Conservation (phyloP, 129 eudicot genomes). For the Lactuca saligna region DNA sequence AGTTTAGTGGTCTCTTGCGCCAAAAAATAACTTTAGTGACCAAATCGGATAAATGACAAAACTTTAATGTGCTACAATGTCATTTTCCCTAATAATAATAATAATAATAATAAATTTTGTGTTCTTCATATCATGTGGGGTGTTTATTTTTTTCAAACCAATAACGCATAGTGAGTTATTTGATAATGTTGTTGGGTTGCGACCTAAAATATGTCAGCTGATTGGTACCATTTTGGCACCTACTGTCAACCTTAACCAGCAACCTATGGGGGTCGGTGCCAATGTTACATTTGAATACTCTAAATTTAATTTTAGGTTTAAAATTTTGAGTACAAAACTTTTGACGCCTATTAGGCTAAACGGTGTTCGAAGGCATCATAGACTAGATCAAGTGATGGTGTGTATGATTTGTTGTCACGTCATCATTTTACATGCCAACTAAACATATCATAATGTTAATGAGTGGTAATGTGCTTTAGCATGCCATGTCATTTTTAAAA, state of each 20-base stretch:
- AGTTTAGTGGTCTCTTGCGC: too few species aligned
- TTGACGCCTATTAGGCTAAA: not conserved
- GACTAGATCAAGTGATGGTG: too few species aligned
- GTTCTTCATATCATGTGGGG: slow-evolving; percentile 9
- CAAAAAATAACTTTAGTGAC: too few species aligned
- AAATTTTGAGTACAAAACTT: slow-evolving; percentile 12
- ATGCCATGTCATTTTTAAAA: too few species aligned
- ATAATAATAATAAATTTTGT: not conserved
- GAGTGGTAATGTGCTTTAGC: too few species aligned
- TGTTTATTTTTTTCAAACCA: not conserved
- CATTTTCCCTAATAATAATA: too few species aligned
- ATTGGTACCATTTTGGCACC: slow-evolving; percentile 11
- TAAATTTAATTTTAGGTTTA: slow-evolving; percentile 4
- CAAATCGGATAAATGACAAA: too few species aligned
- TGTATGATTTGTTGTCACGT: too few species aligned
- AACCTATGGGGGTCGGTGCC: slow-evolving; percentile 8
- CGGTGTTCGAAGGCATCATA: too few species aligned
- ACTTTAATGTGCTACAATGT: too few species aligned
- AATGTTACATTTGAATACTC: slow-evolving; percentile 12
- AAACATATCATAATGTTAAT: too few species aligned
- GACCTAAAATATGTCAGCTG: slow-evolving; percentile 7
- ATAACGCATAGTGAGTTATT: slow-evolving; percentile 20
- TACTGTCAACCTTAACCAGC: slow-evolving; percentile 28
- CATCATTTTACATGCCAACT: too few species aligned
- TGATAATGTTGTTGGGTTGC: slow-evolving; percentile 20